Evolutionary conservation across 2,329 filamentous ascomycete species (phyloP).

Genomic region (Trichoderma lentiforme): DNA sequence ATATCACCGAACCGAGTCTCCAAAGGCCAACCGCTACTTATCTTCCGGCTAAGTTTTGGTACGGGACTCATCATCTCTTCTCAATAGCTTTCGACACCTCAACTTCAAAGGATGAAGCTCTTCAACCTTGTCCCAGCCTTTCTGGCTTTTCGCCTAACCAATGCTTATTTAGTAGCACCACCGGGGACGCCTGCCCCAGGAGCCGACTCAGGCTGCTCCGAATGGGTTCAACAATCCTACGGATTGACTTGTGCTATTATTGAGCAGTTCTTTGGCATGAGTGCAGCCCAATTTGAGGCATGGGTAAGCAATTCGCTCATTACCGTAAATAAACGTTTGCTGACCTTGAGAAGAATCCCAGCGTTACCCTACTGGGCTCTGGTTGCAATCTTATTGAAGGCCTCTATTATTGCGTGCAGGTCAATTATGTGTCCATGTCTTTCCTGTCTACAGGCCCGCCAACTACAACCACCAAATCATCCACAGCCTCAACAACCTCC

Average conservation of each 20-base stretch:
- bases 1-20: no score
- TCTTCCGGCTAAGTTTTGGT: no score
- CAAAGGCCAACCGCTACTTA: no score
- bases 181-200: neutral
- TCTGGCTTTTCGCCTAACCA: neutral
- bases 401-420: neutral
- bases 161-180: neutral
- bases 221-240: neutral
- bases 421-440: neutral
- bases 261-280: neutral
- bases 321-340: rapidly evolving
- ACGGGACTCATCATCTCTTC: no score
- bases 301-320: neutral
- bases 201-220: neutral
- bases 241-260: neutral
- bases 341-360: neutral
- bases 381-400: neutral
- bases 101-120: neutral
- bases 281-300: neutral
- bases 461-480: neutral
- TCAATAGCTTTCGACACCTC: no score
- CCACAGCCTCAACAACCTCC: neutral
- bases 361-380: neutral
- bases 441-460: neutral
- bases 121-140: neutral